phyloP scores from a whole-genome alignment of 768 basidiomycete genomes.

The Epithele typhae region DNA sequence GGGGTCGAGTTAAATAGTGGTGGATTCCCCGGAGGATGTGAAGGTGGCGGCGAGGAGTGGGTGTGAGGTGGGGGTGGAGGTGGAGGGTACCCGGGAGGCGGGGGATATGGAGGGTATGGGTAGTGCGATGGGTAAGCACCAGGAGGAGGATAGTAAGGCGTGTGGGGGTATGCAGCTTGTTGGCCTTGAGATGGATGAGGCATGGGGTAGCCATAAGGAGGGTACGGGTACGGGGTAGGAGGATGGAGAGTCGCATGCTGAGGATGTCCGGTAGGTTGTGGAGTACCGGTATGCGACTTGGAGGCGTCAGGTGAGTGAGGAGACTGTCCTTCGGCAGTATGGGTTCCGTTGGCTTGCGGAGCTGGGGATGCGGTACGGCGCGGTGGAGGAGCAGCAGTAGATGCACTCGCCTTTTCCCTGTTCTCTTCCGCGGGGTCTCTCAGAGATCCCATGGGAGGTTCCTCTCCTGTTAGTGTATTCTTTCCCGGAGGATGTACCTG shows the following conservation, averaged over 20 bases:
- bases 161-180: constrained; percentile 58
- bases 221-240: constrained; percentile 40
- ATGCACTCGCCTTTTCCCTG: constrained; percentile 2
- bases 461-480: constrained; percentile 1
- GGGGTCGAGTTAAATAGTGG: constrained; percentile 20
- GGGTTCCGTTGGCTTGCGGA: background rate
- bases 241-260: constrained; percentile 15
- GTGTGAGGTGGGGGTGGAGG: constrained; percentile 26
- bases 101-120: constrained; percentile 27
- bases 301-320: constrained; percentile 16
- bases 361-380: background rate
- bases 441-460: constrained; percentile 21
- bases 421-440: constrained; percentile 13
- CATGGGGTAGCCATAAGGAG: constrained; percentile 47
- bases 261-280: constrained; percentile 7
- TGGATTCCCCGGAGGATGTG: constrained; percentile 22
- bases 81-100: constrained; percentile 26
- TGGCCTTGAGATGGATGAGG: constrained; percentile 18
- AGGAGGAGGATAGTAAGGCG: constrained; percentile 58
- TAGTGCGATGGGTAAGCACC: constrained; percentile 40
- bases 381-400: background rate
- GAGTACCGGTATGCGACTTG: constrained; percentile 13
- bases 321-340: background rate
- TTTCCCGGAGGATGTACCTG: constrained; percentile 17
- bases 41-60: constrained; percentile 25